phyloP scores from a whole-genome alignment of 768 basidiomycete genomes.

The Termitomyces sp. region DNA sequence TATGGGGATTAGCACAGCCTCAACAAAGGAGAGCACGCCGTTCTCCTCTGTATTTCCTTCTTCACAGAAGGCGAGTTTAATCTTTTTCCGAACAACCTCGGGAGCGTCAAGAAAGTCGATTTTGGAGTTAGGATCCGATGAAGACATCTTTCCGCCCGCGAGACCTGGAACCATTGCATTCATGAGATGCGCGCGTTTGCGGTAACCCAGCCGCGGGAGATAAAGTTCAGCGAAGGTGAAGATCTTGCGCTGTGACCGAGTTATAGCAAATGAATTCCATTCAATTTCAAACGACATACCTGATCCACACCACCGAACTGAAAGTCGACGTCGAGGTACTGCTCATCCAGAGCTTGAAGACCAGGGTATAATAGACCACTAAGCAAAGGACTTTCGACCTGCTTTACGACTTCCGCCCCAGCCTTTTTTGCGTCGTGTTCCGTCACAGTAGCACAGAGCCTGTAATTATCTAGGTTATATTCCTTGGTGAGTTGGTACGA shows the following conservation, averaged over 20 bases:
- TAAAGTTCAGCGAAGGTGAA: constrained; percentile 97
- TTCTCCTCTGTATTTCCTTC: constrained; percentile 88
- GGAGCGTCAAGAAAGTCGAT: constrained; percentile 95
- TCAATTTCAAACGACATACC: constrained; percentile 36
- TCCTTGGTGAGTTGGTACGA: constrained; percentile 88
- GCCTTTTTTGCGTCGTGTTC: constrained; percentile 98
- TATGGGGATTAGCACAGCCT: constrained; percentile 86
- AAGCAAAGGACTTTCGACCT: constrained; percentile 86
- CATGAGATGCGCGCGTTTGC: constrained; percentile 96
- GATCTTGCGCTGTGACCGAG: constrained; percentile 74
- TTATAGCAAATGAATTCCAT: neutral
- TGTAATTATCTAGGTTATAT: constrained; percentile 95
- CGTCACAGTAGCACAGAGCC: constrained; percentile 82
- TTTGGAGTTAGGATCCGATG: constrained; percentile 96
- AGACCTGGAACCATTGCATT: constrained; percentile 96
- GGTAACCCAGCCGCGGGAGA: constrained; percentile 89
- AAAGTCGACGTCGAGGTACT: constrained; percentile 94
- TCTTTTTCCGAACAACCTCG: constrained; percentile 79
- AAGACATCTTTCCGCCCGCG: constrained; percentile 95
- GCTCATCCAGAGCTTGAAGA: constrained; percentile 93
- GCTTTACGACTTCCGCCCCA: constrained; percentile 98
- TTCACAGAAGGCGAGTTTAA: constrained; percentile 91
- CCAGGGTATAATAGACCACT: constrained; percentile 95
- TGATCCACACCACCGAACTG: constrained; percentile 99
- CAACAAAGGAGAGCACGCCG: constrained; percentile 79